Evolutionary conservation across 1,139 yeast species (phyloP), one percentile per base, ranked within the genome.

Genomic region (Blastobotrys petasosporus): DNA sequence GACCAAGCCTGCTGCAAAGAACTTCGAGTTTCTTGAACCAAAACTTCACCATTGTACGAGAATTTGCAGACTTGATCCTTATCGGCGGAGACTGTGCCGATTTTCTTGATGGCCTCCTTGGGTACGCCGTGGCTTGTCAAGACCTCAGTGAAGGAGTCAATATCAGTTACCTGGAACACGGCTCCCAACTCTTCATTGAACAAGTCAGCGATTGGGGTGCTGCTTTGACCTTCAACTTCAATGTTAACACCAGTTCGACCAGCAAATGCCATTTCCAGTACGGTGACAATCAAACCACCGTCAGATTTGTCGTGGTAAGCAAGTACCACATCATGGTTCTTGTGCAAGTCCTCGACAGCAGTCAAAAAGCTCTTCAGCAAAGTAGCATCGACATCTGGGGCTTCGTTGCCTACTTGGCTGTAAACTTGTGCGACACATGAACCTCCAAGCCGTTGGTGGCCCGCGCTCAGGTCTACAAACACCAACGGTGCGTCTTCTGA

Each of bases 301-400:
- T 94, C 99, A 17, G 96, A 86, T 63, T 94, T 77, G 67, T 94
- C 99, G 63, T 94, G 99, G 70, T 94, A 94, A 8, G 97, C 87
- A 60, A 82, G 73, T 15, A 94, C 94, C 42, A 76, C 51, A 25
- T 57, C 62, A 44, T 79, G 72, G 39, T 71, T 62, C 59, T 76
- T 74, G 65, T 94, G 99, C 58, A 94, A 74, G 16, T 71, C 76
- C 51, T 84, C 74, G 53, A 87, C 69, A 9, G 94, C 72, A 50
- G 76, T 71, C 61, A 92, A 74, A 69, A 88, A 85, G 16, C 77
- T 70, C 68, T 82, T 85, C 57, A 94, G 74, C 2, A 77, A 54
- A 34, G 65, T 56, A 55, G 81, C 69, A 49, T 85, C 82, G 44
- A 90, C 96, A 47, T 83, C 81, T 58, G 98, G 97, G 34, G 88